These are phyloP conservation scores for Sclerotinia subarctica DNA, from an alignment of 2,329 filamentous ascomycete species.

Conservation along the genomic window DNA sequence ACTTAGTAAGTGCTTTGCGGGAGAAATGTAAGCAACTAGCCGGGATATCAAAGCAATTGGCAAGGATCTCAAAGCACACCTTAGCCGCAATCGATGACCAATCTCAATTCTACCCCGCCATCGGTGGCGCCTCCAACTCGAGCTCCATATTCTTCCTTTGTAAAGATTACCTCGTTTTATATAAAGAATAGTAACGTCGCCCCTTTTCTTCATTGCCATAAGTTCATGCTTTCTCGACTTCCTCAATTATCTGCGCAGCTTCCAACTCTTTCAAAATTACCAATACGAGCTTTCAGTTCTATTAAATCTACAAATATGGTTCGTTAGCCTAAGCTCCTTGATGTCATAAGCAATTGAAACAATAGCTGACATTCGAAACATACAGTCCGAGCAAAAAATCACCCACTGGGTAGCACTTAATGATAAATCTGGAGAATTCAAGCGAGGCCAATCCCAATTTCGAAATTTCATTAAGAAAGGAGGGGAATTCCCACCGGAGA, in stretches of 20 bases:
- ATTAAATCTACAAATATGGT: conserved; percentile 22
- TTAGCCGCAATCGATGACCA: conserved; percentile 13
- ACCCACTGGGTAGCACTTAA: conserved; percentile 79
- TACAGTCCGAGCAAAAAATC: conserved; percentile 49
- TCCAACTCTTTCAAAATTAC: not conserved
- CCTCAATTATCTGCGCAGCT: conserved; percentile 18
- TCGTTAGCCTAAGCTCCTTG: not conserved
- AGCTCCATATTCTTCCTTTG: conserved; percentile 13
- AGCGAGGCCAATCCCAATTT: conserved; percentile 80
- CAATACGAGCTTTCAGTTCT: conserved; percentile 8
- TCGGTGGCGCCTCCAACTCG: not conserved
- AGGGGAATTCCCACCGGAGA: conserved; percentile 70
- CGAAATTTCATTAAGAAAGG: conserved; percentile 62
- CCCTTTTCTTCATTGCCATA: too few species aligned
- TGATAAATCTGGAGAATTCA: conserved; percentile 87
- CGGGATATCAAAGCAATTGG: not conserved
- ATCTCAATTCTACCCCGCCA: conserved; percentile 16
- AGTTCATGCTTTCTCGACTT: conserved; percentile 22
- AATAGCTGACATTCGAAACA: conserved; percentile 14
- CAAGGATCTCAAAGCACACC: not conserved
- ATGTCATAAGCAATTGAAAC: conserved; percentile 17
- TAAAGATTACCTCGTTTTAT: not conserved
- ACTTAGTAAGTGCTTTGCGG: conserved; percentile 20
- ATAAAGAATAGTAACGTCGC: not conserved
- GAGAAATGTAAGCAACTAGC: conserved; percentile 10